Percentiles rank a stretch among this genome's conserved stretches.
Evolutionary conservation across 2,329 filamentous ascomycete genomes (phyloP).

Genomic region (Trichophyton schoenleinii): DNA sequence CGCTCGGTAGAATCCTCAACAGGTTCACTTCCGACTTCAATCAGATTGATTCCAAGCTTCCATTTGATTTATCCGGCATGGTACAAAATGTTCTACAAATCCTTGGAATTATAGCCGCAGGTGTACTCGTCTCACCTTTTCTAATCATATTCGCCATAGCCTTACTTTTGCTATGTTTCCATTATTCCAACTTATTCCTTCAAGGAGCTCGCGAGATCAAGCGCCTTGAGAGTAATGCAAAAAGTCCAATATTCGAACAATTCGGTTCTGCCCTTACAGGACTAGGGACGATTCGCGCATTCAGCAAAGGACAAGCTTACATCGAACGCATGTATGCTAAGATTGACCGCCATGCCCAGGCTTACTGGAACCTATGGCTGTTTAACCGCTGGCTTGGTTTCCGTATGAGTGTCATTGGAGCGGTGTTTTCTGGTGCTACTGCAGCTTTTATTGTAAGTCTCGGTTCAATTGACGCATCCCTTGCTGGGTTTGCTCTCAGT

Average conservation of each 20-base stretch:
- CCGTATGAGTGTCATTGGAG: conserved; percentile 57
- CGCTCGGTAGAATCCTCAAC: conserved; percentile 63
- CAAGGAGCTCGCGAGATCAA: conserved; percentile 63
- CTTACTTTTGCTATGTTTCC: conserved; percentile 46
- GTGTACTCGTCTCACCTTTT: conserved; percentile 52
- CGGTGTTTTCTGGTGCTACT: conserved; percentile 54
- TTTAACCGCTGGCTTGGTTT: conserved; percentile 69
- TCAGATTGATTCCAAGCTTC: conserved; percentile 55
- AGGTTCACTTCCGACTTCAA: conserved; percentile 68
- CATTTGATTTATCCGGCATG: conserved; percentile 50
- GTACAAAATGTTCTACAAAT: conserved; percentile 50
- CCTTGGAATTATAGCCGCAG: conserved; percentile 54
- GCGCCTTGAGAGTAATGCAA: conserved; percentile 61
- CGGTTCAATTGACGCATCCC: conserved; percentile 50
- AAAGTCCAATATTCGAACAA: conserved; percentile 68
- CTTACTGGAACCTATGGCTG: conserved; percentile 56
- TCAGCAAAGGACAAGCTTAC: conserved; percentile 55
- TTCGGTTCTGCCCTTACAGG: conserved; percentile 62
- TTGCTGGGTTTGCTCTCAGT: conserved; percentile 63
- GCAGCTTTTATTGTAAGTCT: conserved; percentile 52
- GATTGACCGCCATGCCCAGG: conserved; percentile 55
- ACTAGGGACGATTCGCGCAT: conserved; percentile 63
- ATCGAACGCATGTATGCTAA: conserved; percentile 55
- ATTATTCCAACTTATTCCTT: conserved; percentile 52
- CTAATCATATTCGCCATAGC: conserved; percentile 51